Base-by-base conservation (phyloP, 1,284 basidiomycete genomes). In the Naganishia cerealis region DNA sequence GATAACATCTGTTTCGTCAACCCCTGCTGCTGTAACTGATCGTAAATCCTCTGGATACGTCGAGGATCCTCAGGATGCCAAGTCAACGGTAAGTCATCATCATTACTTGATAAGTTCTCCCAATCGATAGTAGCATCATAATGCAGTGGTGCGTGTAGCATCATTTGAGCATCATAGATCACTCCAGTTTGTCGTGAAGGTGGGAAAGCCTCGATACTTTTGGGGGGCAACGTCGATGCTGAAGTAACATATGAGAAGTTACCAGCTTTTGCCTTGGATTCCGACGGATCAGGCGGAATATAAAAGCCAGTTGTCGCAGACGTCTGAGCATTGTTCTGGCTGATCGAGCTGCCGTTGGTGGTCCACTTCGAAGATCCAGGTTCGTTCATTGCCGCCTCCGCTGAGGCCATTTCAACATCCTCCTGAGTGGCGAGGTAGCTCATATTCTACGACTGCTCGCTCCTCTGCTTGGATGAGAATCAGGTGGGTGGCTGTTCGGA, bases 151-250 rank as follows among this genome's bases (percentile, higher is more conserved):
- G 78, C 78, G 79, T 98, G 95, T 33, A 88, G 81, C 81, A 91
- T 90, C 95, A 99, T 98, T 71, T 90, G 86, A 1, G 84, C 77
- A 55, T 91, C 90, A 76, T 91, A 98, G 66, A 97, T 88, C 82
- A 91, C 94, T 55, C 94, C 94, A 24, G 84, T 83, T 40, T 48
- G 59, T 29, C 42, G 39, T 2, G 58, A 65, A 48, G 58, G 36
- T 8, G 62, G 67, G 65, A 70, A 67, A 18, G 43, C 57, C 29
- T 65, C 57, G 36, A 53, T 50, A 2, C 43, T 33, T 43, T 38
- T 29, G 7, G 53, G 65, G 8, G 46, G 43, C 3, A 50, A 40
- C 10, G 50, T 18, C 21, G 61, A 54, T 29, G 42, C 61, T 18
- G 61, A 50, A 26, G 61, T 63, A 24, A 63, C 38, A 50, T 53